phyloP scores from a whole-genome alignment of 768 basidiomycete species.

The Boletus rubropictus region DNA sequence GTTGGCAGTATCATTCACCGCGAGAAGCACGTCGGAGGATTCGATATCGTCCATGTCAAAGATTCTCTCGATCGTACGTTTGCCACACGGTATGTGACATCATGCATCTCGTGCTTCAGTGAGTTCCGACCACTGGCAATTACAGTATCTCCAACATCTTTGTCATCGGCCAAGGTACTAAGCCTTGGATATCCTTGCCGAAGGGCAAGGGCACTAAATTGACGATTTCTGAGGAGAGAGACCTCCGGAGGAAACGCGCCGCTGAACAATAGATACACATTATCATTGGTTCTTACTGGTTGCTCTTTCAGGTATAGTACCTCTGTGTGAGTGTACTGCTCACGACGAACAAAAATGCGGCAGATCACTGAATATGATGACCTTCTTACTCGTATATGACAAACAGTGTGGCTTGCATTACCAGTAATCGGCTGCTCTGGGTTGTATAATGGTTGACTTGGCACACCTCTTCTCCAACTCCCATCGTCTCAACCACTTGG shows the following conservation, averaged over 20 bases:
- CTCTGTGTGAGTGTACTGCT: constrained; percentile 14
- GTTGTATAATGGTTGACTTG: constrained; percentile 32
- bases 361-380: constrained; percentile 7
- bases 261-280: constrained; percentile 51
- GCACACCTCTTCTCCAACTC: constrained; percentile 67
- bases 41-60: constrained; percentile 98
- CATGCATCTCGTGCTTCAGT: background rate
- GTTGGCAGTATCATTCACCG: constrained; percentile 93
- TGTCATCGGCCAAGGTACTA: constrained; percentile 91
- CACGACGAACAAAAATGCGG: constrained; percentile 20
- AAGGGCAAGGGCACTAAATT: constrained; percentile 98
- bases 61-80: constrained; percentile 94
- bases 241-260: constrained; percentile 80
- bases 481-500: constrained; percentile 87
- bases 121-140: background rate
- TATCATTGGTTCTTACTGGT: constrained; percentile 4
- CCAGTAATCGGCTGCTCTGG: constrained; percentile 45
- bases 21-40: constrained; percentile 97
- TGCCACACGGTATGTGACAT: constrained; percentile 78
- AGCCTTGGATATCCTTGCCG: constrained; percentile 95
- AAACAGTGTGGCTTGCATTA: constrained; percentile 13
- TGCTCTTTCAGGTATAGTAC: constrained; percentile 9
- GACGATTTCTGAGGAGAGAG: constrained; percentile 94
- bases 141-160: constrained; percentile 92
- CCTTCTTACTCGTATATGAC: background rate